Percentiles rank a stretch among this genome's conserved stretches.
phyloP scores from a whole-genome alignment of 2,329 filamentous ascomycete species.

The Penicillium sp. region DNA sequence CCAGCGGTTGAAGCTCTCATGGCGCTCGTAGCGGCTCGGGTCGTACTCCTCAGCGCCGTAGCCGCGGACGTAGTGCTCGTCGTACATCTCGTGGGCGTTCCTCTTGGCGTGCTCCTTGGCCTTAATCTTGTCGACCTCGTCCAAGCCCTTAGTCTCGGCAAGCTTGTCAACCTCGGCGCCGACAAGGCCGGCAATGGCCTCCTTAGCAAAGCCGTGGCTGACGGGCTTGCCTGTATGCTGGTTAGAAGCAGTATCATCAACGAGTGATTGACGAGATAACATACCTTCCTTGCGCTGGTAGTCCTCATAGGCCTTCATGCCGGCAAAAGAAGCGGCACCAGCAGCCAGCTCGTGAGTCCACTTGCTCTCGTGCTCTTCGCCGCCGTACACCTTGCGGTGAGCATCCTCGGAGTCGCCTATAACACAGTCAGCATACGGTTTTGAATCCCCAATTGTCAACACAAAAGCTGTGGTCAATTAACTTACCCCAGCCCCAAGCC shows the following conservation, averaged over 20 bases:
- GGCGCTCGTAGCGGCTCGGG: slow-evolving; percentile 40
- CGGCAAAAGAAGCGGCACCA: slow-evolving; percentile 70
- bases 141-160: slow-evolving; percentile 63
- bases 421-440: background rate
- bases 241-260: background rate
- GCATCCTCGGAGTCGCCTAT: slow-evolving; percentile 51
- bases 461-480: background rate
- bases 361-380: slow-evolving; percentile 54
- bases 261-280: slow-evolving; percentile 12
- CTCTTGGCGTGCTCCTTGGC: slow-evolving; percentile 56
- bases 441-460: background rate
- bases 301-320: slow-evolving; percentile 75
- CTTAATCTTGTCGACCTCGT: slow-evolving; percentile 54
- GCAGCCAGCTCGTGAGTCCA: slow-evolving; percentile 69
- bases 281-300: slow-evolving; percentile 64
- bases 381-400: slow-evolving; percentile 53
- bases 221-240: slow-evolving; percentile 59
- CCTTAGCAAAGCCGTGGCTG: slow-evolving; percentile 70
- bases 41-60: slow-evolving; percentile 49
- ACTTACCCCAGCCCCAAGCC: slow-evolving; percentile 36
- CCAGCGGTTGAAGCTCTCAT: slow-evolving; percentile 30
- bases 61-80: slow-evolving; percentile 54
- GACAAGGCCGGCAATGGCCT: slow-evolving; percentile 65
- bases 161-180: slow-evolving; percentile 72
- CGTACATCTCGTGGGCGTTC: slow-evolving; percentile 57